Conservation (phyloP, 2,329 filamentous ascomycete species). For the Aspergillus transmontanensis region DNA sequence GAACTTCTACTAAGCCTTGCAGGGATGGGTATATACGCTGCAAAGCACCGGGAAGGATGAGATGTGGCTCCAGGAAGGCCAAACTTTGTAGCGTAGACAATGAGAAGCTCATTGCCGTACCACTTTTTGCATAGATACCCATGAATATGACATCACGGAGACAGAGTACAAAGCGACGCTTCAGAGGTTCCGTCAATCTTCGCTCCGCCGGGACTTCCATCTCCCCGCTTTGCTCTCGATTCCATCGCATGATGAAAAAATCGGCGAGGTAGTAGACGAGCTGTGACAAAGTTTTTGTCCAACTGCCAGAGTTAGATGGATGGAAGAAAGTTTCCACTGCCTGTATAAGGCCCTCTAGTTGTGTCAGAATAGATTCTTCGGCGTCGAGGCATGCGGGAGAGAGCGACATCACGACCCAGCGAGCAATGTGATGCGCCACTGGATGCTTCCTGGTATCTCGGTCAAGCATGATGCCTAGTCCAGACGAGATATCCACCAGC, state of each 20-base stretch:
- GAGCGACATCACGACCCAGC: slow-evolving; percentile 90
- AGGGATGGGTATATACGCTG: slow-evolving; percentile 97
- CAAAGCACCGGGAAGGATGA: slow-evolving; percentile 89
- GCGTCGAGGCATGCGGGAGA: slow-evolving; percentile 79
- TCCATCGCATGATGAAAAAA: slow-evolving; percentile 97
- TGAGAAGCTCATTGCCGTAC: slow-evolving; percentile 87
- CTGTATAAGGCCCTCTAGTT: slow-evolving; percentile 87
- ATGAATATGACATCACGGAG: slow-evolving; percentile 94
- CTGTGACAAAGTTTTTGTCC: slow-evolving; percentile 89
- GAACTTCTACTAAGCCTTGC: slow-evolving; percentile 94
- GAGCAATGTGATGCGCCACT: slow-evolving; percentile 84
- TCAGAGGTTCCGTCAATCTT: slow-evolving; percentile 76
- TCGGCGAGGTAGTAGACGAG: slow-evolving; percentile 91
- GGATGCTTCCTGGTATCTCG: slow-evolving; percentile 94
- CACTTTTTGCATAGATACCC: slow-evolving; percentile 96
- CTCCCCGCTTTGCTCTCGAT: slow-evolving; percentile 89
- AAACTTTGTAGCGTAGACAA: slow-evolving; percentile 86
- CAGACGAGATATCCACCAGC: slow-evolving; percentile 78
- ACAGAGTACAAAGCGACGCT: slow-evolving; percentile 84
- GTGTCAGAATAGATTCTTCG: slow-evolving; percentile 78
- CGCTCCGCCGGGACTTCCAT: slow-evolving; percentile 81
- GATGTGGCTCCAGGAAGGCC: slow-evolving; percentile 84
- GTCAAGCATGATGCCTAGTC: slow-evolving; percentile 82
- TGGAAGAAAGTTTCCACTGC: slow-evolving; percentile 99
- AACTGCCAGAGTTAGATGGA: slow-evolving; percentile 89